Evolutionary conservation across 2,329 filamentous ascomycete species (phyloP), one percentile per base, ranked within the genome.

Genomic region (Penicillium vulpinum): DNA sequence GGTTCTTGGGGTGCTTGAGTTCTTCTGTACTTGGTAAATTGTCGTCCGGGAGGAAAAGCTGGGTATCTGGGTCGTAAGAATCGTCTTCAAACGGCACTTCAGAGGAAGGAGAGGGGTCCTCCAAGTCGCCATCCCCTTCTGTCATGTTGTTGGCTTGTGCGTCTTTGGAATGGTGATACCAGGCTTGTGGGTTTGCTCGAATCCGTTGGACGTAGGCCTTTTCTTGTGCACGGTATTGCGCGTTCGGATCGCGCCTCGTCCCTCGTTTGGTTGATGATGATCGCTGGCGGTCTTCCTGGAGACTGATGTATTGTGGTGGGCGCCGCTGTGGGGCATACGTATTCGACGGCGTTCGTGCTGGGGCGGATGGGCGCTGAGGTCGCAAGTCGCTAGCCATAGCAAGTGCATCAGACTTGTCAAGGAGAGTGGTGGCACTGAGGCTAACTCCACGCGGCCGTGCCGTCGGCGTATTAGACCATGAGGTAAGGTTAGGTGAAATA

Each of bases 121-220:
- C 94, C 0, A 89, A 88, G 64, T 96, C 92, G 7, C 91, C 92
- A 62, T 94, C 92, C 59, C 78, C 84, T 66, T 89, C 88, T 58
- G 83, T 85, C 62, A 91, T 78, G 61, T 84, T 87, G 40, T 86
- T 86, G 2, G 87, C 85, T 64, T 90, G 88, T 13, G 86, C 81
- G 54, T 92, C 87, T 28, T 70, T 66, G 52, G 73, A 70, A 61
- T 80, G 74, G 61, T 78, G 77, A 66, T 92, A 90, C 77, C 92
- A 94, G 63, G 90, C 87, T 59, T 83, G 83, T 41, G 86, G 85
- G 64, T 94, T 90, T 71, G 95, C 91, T 56, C 92, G 87, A 69
- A 97, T 84, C 66, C 93, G 88, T 74, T 96, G 91, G 33, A 97
- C 88, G 72, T 99, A 99, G 56, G 93, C 93, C 72, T 92, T 91